A percentile compares a stretch with the other conserved stretches of the same genome.
Conservation (phyloP, 208 protist genomes). For the Wallacemonas sp. region DNA sequence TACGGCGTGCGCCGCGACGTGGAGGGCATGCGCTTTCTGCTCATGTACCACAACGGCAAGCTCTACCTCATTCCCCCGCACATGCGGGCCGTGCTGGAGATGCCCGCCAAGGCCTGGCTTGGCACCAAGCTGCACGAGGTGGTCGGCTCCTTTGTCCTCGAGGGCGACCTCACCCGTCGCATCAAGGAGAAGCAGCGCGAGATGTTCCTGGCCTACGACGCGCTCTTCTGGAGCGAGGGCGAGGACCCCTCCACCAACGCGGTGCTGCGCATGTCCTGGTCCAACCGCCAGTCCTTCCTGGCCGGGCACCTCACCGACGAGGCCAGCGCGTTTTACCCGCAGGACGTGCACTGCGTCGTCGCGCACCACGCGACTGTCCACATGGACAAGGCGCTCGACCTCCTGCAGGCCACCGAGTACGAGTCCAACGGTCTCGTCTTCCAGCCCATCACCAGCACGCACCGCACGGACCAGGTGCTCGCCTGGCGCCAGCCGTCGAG, state of each 20-base stretch:
- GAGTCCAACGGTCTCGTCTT: slow-evolving; percentile 76
- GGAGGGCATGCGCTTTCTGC: slow-evolving; percentile 53
- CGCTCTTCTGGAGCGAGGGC: slow-evolving; percentile 73
- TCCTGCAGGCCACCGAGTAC: slow-evolving; percentile 75
- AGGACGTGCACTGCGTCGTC: slow-evolving; percentile 58
- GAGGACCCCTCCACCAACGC: slow-evolving; percentile 42
- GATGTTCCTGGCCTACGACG: slow-evolving; percentile 78
- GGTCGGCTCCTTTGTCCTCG: slow-evolving; percentile 63
- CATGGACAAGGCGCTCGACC: slow-evolving; percentile 42
- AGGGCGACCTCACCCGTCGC: slow-evolving; percentile 67
- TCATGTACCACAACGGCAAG: slow-evolving; percentile 45
- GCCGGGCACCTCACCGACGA: slow-evolving; percentile 50
- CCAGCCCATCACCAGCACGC: slow-evolving; percentile 48
- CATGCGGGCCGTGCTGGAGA: slow-evolving; percentile 71
- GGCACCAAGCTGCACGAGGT: slow-evolving; percentile 41
- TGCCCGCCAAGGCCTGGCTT: slow-evolving; percentile 65
- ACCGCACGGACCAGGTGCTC: slow-evolving; percentile 59
- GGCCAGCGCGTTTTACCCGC: slow-evolving; percentile 38
- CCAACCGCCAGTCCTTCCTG: slow-evolving; percentile 61
- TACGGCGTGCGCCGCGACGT: slow-evolving; percentile 75
- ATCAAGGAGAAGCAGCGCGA: slow-evolving; percentile 53
- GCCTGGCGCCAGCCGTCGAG: slow-evolving; percentile 71
- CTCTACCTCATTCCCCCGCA: slow-evolving; percentile 80
- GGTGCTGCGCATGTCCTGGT: slow-evolving; percentile 63
- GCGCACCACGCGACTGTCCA: slow-evolving; percentile 62